Evolutionary conservation across 495 filamentous ascomycete genomes (phyloP), one percentile per base, ranked within the genome.

Genomic region (Polyplosphaeria fusca): DNA sequence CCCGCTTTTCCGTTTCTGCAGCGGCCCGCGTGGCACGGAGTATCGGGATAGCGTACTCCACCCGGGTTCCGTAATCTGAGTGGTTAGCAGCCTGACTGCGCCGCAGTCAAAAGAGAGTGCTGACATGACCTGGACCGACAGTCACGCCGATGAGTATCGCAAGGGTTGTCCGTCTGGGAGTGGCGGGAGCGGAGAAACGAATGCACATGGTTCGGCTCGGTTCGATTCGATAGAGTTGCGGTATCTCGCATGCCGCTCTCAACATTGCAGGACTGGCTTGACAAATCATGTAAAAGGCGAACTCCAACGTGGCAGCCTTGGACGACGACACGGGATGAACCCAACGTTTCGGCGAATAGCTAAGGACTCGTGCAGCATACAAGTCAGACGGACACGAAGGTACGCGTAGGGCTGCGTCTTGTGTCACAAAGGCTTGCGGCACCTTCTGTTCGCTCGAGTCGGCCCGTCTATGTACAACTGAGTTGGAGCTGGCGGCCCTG

Each of bases 101-200:
- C 50, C 58, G 58, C 58, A 61, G 58, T 61, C 32, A 49, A 55
- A 55, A 55, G 44, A 55, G 45, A 61, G 58, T 55, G 50, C 58
- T 61, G 50, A 61, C 58, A 55, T 26, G 28, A 28, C 20, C 24
- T 46, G 26, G 42, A 40, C 39, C 4, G n/a, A n/a, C n/a, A n/a
- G n/a, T n/a, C n/a, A n/a, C n/a, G n/a, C n/a, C n/a, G n/a, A n/a
- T n/a, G n/a, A n/a, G n/a, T n/a, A n/a, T n/a, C n/a, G n/a, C n/a
- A n/a, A n/a, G n/a, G n/a, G n/a, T n/a, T n/a, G n/a, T n/a, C n/a
- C n/a, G n/a, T n/a, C n/a, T n/a, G n/a, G n/a, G n/a, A n/a, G n/a
- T n/a, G n/a, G n/a, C n/a, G n/a, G n/a, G n/a, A n/a, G n/a, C n/a
- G n/a, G n/a, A n/a, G n/a, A n/a, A n/a, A n/a, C n/a, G n/a, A n/a